Evolutionary conservation across 192 early-diverging fungal species (phyloP).

Genomic region (Mortierella claussenii): DNA sequence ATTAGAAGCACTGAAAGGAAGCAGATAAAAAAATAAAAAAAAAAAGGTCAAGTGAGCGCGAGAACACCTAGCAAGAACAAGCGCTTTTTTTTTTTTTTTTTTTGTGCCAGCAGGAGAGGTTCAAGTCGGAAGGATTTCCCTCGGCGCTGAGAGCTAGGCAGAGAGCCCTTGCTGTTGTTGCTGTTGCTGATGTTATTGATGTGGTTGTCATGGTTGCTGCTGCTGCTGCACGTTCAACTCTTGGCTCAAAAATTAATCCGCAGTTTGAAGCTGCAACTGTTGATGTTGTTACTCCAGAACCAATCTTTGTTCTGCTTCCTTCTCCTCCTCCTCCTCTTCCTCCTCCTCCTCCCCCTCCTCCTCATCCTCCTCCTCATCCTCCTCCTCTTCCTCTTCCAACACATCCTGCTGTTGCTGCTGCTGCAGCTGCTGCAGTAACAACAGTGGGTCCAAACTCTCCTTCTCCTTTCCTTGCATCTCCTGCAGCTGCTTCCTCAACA

Average conservation of each 20-base stretch:
- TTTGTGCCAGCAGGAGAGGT: no score
- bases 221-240: slow-evolving; percentile 1
- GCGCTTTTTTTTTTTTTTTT: background rate
- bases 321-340: no score
- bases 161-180: slow-evolving; percentile 7
- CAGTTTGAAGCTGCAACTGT: background rate
- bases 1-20: no score
- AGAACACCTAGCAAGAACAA: no score
- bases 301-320: no score
- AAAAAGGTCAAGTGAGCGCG: no score
- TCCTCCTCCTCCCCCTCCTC: no score
- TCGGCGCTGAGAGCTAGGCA: no score
- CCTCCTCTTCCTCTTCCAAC: no score
- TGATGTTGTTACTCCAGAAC: background rate
- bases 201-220: background rate
- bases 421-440: background rate
- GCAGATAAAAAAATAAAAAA: no score
- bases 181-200: slow-evolving; percentile 8
- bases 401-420: background rate
- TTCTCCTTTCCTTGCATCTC: background rate
- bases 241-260: background rate
- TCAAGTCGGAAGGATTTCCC: no score
- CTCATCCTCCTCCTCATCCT: no score
- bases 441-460: background rate
- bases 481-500: slow-evolving; percentile 4